phyloP scores from a whole-genome alignment of 805 yeast genomes.

The Starmerella kuoi region DNA sequence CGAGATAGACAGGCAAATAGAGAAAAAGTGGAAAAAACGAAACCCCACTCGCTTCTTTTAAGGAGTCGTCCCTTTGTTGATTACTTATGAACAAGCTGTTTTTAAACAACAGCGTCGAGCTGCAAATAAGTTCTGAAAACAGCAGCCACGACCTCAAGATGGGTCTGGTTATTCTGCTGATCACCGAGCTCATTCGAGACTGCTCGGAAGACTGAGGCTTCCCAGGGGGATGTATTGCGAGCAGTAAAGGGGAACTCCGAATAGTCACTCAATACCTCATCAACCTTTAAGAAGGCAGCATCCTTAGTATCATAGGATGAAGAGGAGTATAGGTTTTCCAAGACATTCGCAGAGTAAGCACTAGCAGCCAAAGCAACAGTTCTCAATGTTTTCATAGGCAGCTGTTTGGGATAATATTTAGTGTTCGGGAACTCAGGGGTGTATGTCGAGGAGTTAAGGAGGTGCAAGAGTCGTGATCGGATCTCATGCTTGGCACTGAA shows the following conservation, averaged over 20 bases:
- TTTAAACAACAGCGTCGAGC: constrained; percentile 47
- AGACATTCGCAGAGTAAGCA: constrained; percentile 89
- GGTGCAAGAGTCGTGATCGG: constrained; percentile 53
- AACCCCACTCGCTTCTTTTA: too few species aligned
- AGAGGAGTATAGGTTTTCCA: constrained; percentile 67
- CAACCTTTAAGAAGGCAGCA: constrained; percentile 86
- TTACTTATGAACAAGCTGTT: too few species aligned
- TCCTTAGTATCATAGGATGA: constrained; percentile 82
- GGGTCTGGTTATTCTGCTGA: constrained; percentile 34
- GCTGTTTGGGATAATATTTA: constrained; percentile 54
- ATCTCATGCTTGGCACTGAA: constrained; percentile 71
- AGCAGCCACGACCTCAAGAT: constrained; percentile 83
- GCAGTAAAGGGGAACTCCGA: constrained; percentile 74
- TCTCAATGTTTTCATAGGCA: constrained; percentile 60
- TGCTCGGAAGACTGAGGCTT: constrained; percentile 41
- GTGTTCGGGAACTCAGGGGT: constrained; percentile 46
- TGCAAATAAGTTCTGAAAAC: constrained; percentile 80
- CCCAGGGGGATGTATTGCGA: constrained; percentile 31
- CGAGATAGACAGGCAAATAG: too few species aligned
- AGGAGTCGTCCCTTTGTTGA: too few species aligned
- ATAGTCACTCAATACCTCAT: constrained; percentile 70
- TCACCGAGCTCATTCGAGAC: constrained; percentile 38
- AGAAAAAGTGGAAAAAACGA: too few species aligned
- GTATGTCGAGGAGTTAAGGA: constrained; percentile 49
- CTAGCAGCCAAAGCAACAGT: constrained; percentile 75